These are phyloP conservation scores for Colletotrichum caudatum DNA, from an alignment of 2,329 filamentous ascomycete species.

Conservation along the genomic window DNA sequence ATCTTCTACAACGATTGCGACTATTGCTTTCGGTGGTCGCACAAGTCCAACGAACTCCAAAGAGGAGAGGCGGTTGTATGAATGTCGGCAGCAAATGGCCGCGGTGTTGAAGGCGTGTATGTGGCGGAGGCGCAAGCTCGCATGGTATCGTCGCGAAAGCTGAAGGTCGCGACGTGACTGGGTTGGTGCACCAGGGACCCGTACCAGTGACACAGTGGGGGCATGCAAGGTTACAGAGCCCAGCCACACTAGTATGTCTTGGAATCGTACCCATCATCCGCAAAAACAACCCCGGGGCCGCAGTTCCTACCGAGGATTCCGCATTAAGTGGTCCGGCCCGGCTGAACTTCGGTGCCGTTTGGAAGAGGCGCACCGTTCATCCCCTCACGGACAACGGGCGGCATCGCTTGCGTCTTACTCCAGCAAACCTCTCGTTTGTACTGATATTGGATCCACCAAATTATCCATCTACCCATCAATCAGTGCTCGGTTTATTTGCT, in stretches of 20 bases:
- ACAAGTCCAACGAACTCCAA: neutral
- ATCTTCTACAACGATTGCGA: neutral
- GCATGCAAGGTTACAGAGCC: slow-evolving; percentile 2
- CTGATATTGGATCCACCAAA: neutral
- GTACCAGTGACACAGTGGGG: slow-evolving; percentile 7
- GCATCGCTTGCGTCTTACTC: neutral
- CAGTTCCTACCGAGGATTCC: neutral
- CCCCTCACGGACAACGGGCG: neutral
- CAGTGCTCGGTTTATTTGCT: no score
- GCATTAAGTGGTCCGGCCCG: neutral
- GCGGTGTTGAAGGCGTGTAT: neutral
- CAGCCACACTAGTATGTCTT: slow-evolving; percentile 12
- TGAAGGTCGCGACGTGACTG: slow-evolving; percentile 38
- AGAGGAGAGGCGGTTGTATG: neutral
- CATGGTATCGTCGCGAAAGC: slow-evolving; percentile 26
- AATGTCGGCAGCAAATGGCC: slow-evolving; percentile 4
- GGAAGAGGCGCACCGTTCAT: neutral
- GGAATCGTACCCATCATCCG: neutral
- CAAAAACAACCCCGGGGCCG: neutral
- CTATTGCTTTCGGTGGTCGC: neutral
- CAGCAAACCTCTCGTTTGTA: neutral
- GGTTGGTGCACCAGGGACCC: slow-evolving; percentile 21
- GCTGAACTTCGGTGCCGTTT: slow-evolving; percentile 10
- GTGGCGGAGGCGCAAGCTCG: neutral
- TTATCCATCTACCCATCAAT: neutral